Evolutionary conservation across 768 basidiomycete genomes (phyloP).

Genomic region (Pholiota molesta): DNA sequence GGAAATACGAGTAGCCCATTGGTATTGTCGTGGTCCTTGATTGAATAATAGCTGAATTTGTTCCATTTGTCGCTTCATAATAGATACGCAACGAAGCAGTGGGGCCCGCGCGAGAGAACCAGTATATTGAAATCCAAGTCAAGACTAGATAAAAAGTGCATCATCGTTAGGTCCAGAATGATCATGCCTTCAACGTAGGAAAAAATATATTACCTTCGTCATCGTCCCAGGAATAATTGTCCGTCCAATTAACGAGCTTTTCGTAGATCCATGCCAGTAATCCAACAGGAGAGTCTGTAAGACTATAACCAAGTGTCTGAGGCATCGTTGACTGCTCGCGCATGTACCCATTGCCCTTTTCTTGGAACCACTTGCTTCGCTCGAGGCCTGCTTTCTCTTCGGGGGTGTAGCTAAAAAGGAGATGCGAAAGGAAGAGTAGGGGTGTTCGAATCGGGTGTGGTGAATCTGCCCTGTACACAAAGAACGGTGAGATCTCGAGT

Average conservation of each 20-base stretch:
- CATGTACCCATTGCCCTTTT: constrained; percentile 34
- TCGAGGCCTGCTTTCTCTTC: constrained; percentile 19
- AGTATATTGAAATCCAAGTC: constrained; percentile 62
- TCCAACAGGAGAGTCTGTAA: constrained; percentile 62
- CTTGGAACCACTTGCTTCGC: constrained; percentile 7
- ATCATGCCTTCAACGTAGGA: no score
- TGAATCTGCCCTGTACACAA: neutral
- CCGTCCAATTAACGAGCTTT: constrained; percentile 51
- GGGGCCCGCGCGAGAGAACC: constrained; percentile 62
- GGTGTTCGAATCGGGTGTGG: constrained; percentile 17
- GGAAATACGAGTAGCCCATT: constrained; percentile 53
- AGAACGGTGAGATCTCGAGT: no score
- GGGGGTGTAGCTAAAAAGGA: constrained; percentile 30
- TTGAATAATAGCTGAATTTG: constrained; percentile 10
- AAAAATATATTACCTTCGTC: constrained; percentile 49
- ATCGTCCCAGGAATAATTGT: constrained; percentile 58
- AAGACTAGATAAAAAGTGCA: constrained; percentile 39
- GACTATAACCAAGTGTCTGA: constrained; percentile 56
- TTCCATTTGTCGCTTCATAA: constrained; percentile 39
- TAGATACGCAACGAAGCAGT: constrained; percentile 62
- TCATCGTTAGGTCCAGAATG: no score
- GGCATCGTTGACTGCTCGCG: constrained; percentile 46
- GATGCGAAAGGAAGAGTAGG: constrained; percentile 26
- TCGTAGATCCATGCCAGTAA: constrained; percentile 59
- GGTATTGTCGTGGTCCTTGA: constrained; percentile 36